Evolutionary conservation across 768 basidiomycete species (phyloP).

Genomic region (Porphyrellus cyaneotinctus): DNA sequence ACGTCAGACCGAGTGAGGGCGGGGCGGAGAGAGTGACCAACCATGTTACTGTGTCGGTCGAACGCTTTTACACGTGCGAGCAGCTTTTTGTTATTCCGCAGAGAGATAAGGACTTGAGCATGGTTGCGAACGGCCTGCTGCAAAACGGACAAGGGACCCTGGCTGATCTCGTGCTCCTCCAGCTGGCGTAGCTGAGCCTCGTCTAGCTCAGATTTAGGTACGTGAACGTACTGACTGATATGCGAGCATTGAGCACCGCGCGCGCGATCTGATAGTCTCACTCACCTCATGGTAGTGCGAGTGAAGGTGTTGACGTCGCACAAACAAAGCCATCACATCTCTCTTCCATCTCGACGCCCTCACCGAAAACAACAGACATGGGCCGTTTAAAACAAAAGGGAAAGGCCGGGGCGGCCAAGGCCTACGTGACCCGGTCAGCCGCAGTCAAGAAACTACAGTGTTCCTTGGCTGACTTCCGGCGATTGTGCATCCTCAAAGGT

Average conservation of each 20-base stretch:
- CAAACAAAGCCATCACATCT: slow-evolving; percentile 27
- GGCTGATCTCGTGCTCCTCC: slow-evolving; percentile 98
- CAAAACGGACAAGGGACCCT: slow-evolving; percentile 92
- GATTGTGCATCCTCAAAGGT: slow-evolving; percentile 98
- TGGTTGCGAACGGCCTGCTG: slow-evolving; percentile 98
- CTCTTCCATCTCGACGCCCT: not conserved
- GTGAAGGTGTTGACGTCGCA: slow-evolving; percentile 27
- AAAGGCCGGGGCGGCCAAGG: slow-evolving; percentile 87
- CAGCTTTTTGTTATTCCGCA: slow-evolving; percentile 98
- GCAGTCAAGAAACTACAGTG: slow-evolving; percentile 96
- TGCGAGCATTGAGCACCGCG: slow-evolving; percentile 4
- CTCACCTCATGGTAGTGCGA: slow-evolving; percentile 31
- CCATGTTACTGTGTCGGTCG: slow-evolving; percentile 99
- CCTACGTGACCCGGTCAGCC: slow-evolving; percentile 83
- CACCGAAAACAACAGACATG: slow-evolving; percentile 39
- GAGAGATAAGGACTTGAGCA: slow-evolving; percentile 93
- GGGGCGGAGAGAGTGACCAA: slow-evolving; percentile 33
- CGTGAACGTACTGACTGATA: slow-evolving; percentile 90
- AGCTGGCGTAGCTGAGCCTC: slow-evolving; percentile 94
- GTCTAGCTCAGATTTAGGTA: slow-evolving; percentile 95
- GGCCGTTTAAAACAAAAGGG: slow-evolving; percentile 80
- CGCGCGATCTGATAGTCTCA: not conserved
- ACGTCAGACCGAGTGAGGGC: slow-evolving; percentile 5
- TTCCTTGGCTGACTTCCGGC: slow-evolving; percentile 92
- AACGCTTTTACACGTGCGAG: slow-evolving; percentile 96